These are phyloP conservation scores for Prototheca cutis DNA, from an alignment of 163 green algal genomes.

Conservation along the genomic window DNA sequence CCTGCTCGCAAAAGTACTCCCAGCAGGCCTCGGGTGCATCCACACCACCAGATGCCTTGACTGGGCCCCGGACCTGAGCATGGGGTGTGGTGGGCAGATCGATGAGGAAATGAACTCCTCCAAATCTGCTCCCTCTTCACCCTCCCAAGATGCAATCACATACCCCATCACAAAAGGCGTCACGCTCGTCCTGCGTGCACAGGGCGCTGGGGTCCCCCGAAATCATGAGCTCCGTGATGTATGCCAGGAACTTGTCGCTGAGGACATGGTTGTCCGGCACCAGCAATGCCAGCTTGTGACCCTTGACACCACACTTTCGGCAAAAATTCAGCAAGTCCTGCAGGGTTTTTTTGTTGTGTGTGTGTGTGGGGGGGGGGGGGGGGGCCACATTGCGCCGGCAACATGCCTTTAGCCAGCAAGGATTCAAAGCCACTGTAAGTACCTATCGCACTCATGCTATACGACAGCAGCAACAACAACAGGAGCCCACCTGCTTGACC, in stretches of 20 bases:
- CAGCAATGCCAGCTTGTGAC: slow-evolving; percentile 64
- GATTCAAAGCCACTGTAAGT: too few relatives aligned
- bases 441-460: too few relatives aligned
- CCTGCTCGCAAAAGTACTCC: slow-evolving; percentile 89
- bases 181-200: slow-evolving; percentile 50
- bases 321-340: slow-evolving; percentile 77
- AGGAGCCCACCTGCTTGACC: slow-evolving; percentile 64
- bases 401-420: too few relatives aligned
- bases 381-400: neutral
- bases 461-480: too few relatives aligned
- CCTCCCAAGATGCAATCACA: too few relatives aligned
- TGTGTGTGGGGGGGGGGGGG: neutral
- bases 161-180: slow-evolving; percentile 30
- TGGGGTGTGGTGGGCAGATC: neutral
- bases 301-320: slow-evolving; percentile 62
- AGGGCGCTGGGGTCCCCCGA: slow-evolving; percentile 76
- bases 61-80: slow-evolving; percentile 58
- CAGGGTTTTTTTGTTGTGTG: too few relatives aligned
- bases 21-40: slow-evolving; percentile 79
- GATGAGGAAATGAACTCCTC: neutral
- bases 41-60: slow-evolving; percentile 67
- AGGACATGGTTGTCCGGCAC: slow-evolving; percentile 79
- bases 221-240: slow-evolving; percentile 85
- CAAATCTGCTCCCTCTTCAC: neutral
- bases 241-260: slow-evolving; percentile 81